Percentiles rank a stretch among this genome's conserved stretches.
These are phyloP conservation scores for Monilinia vaccinii-corymbosi DNA, from an alignment of 2,329 filamentous ascomycete species.

Conservation along the genomic window DNA sequence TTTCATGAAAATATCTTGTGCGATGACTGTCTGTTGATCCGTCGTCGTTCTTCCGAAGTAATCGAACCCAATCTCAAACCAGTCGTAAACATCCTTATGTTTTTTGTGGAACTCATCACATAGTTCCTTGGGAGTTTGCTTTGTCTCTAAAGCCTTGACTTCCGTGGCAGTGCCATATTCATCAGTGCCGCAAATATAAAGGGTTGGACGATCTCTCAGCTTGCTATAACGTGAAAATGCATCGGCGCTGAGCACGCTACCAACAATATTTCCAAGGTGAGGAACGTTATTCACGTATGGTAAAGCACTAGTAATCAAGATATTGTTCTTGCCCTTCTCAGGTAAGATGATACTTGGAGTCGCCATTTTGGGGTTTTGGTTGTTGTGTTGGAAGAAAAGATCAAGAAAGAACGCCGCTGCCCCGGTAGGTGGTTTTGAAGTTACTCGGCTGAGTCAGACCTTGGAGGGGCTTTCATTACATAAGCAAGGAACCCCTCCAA, in stretches of 20 bases:
- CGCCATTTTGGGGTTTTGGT: conserved; percentile 25
- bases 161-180: conserved; percentile 96
- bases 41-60: conserved; percentile 92
- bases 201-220: conserved; percentile 66
- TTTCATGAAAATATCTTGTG: conserved; percentile 81
- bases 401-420: conserved; percentile 6
- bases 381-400: conserved; percentile 1
- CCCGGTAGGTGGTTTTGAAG: conserved; percentile 1
- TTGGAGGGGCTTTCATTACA: conserved; percentile 7
- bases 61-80: conserved; percentile 94
- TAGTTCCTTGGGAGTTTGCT: conserved; percentile 70
- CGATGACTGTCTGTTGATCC: conserved; percentile 79
- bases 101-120: conserved; percentile 90
- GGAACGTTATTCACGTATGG: conserved; percentile 76
- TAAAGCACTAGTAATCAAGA: conserved; percentile 84
- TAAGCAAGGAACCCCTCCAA: not conserved
- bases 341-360: conserved; percentile 44
- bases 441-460: conserved; percentile 8
- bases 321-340: conserved; percentile 68
- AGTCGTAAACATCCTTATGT: conserved; percentile 86
- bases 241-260: conserved; percentile 80
- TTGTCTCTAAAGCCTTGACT: conserved; percentile 87
- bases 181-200: conserved; percentile 83
- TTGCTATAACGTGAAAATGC: conserved; percentile 78
- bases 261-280: conserved; percentile 83